Conservation (phyloP, 805 yeast genomes). For the Metschnikowia henanensis region DNA sequence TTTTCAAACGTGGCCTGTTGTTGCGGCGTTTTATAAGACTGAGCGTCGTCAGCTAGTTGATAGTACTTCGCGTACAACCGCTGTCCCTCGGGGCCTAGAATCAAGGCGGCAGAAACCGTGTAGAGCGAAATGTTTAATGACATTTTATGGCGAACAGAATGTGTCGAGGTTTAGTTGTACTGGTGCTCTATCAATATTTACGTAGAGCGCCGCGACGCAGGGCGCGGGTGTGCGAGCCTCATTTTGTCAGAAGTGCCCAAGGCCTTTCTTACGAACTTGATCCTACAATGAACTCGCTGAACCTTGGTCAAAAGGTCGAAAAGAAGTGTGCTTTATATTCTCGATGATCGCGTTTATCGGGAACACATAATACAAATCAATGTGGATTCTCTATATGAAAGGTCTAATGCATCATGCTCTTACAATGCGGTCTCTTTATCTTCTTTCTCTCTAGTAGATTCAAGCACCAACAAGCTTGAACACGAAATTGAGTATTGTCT, state of each 20-base stretch:
- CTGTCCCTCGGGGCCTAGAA: slow-evolving; percentile 79
- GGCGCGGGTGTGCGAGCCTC: slow-evolving; percentile 4
- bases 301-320: no score
- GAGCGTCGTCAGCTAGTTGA: slow-evolving; percentile 41
- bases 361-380: no score
- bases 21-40: slow-evolving; percentile 49
- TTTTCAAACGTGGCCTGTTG: slow-evolving; percentile 79
- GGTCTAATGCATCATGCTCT: no score
- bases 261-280: no score
- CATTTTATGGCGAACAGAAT: slow-evolving; percentile 22
- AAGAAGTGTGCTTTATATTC: no score
- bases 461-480: slow-evolving; percentile 25
- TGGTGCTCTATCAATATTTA: not conserved
- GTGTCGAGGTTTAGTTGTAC: not conserved
- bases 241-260: not conserved
- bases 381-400: no score
- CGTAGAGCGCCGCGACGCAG: not conserved
- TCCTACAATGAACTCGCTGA: no score
- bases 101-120: slow-evolving; percentile 75
- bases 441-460: no score
- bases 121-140: slow-evolving; percentile 65
- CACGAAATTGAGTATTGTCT: slow-evolving; percentile 35
- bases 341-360: no score
- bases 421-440: no score
- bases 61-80: slow-evolving; percentile 86